Evolutionary conservation across 2,329 filamentous ascomycete genomes (phyloP), one percentile per base, ranked within the genome.

Genomic region (Diaporthe caulivora): DNA sequence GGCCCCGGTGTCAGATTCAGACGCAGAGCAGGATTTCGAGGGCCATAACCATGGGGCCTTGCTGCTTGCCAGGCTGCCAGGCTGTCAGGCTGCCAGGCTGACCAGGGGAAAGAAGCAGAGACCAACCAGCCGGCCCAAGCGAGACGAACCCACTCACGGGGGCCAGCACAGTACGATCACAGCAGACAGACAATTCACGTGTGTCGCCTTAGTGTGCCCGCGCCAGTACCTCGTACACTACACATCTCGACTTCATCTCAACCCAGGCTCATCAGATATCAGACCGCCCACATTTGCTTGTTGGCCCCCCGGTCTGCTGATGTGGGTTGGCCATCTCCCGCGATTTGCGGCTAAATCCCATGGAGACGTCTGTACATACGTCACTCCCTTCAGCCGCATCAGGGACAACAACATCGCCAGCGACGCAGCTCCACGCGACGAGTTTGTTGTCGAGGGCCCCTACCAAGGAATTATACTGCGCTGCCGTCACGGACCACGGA

Each of bases 361-460:
- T 24, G 29, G 60, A 29, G 34, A 40, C 55, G n/a, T 60, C 55
- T 60, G 31, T 18, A 17, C 60, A 65, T 70, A 70, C 68, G 68
- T 70, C 68, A 70, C 68, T 70, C 68, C 57, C n/a, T 70, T 70
- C 54, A 70, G 68, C 54, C 68, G 55, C 68, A 60, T 70, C 55
- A 49, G 31, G 24, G 42, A 58, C 54, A 69, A 18, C 47, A 13
- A 49, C 40, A 68, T n/a, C 55, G 44, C 49, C 54, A 51, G 29
- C 68, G 54, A 24, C 29, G 10, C 18, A n/a, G n/a, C 31, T 44
- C 51, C 64, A 68, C 47, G 31, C 51, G 17, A 6, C 40, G 40
- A 40, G 24, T 64, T 64, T 37, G 34, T 29, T 40, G 64, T 54
- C 49, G 64, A 54, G 49, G 40, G 57, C 26, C 11, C 11, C n/a